Conservation (phyloP, 257 asterid species). For the Capsicum baccatum region DNA sequence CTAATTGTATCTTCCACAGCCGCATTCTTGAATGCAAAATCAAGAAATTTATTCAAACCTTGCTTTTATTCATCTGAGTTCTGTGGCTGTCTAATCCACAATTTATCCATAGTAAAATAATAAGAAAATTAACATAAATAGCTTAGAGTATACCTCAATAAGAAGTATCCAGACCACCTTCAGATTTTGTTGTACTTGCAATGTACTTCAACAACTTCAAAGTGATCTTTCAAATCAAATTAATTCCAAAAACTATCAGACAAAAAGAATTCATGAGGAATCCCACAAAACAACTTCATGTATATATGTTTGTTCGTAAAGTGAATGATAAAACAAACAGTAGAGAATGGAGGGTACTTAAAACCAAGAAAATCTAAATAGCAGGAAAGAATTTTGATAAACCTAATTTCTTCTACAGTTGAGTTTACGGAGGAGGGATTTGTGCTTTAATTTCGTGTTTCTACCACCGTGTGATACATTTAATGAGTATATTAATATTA, state of each 20-base stretch:
- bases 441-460: background rate
- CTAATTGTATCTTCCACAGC: background rate
- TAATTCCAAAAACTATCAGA: background rate
- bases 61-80: background rate
- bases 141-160: background rate
- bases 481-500: no score
- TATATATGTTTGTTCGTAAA: background rate
- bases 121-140: no score
- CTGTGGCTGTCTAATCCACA: background rate
- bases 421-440: background rate
- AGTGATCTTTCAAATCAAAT: background rate
- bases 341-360: no score
- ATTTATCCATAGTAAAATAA: no score
- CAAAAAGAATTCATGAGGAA: background rate
- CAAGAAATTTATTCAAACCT: background rate
- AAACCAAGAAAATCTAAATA: no score
- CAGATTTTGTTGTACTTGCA: background rate
- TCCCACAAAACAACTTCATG: background rate
- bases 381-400: no score
- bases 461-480: no score
- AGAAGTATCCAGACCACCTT: background rate
- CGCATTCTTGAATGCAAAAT: background rate
- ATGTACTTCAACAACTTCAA: background rate
- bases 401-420: no score
- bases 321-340: background rate